Base-by-base conservation (phyloP, 2,329 filamentous ascomycete species). In the Malbranchea zuffiana region DNA sequence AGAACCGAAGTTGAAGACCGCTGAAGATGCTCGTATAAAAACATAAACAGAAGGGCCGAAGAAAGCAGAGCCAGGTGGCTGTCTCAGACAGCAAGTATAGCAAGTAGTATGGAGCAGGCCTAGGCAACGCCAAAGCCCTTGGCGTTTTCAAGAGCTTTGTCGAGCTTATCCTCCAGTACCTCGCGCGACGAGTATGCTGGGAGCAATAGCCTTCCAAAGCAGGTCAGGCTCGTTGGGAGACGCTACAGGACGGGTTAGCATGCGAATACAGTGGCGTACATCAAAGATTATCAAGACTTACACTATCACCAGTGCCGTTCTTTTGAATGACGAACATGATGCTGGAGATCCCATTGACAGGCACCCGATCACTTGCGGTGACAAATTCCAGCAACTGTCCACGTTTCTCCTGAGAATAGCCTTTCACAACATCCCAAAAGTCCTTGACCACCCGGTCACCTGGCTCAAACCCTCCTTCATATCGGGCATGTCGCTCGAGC, bases 141-240 rank as follows among this genome's bases (percentile, higher is more conserved):
- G 5, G 81, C 77, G 59, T 95, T 90, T 61, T 88, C 76, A 53
- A 98, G 66, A 35, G 90, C 90, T 68, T 92, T 77, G n/a, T 67
- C 70, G 51, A 98, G 61, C 51, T 87, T 83, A 61, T 79, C 69
- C 55, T 70, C 70, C 53, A 98, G 55, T 23, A 82, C 74, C 41
- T 81, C 76, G 52, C 68, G 74, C 25, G 74, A 74, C 37, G 64
- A 69, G 57, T 96, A 98, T 60, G 87, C 79, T 1, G 90, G 90
- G 43, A 98, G 59, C 46, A 93, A 62, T 30, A 98, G 61, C 32
- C 82, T 87, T 1, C 88, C 85, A 62, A 94, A 96, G 59, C 90
- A 98, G 0, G 90, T 98, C 51, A 86, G 80, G 43, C 84, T 88
- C 4, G 82, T 93, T 3, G 90, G 90, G 49, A 98, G 56, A 47